Evolutionary conservation across 2,329 filamentous ascomycete genomes (phyloP).

Genomic region (Monilinia vaccinii-corymbosi): DNA sequence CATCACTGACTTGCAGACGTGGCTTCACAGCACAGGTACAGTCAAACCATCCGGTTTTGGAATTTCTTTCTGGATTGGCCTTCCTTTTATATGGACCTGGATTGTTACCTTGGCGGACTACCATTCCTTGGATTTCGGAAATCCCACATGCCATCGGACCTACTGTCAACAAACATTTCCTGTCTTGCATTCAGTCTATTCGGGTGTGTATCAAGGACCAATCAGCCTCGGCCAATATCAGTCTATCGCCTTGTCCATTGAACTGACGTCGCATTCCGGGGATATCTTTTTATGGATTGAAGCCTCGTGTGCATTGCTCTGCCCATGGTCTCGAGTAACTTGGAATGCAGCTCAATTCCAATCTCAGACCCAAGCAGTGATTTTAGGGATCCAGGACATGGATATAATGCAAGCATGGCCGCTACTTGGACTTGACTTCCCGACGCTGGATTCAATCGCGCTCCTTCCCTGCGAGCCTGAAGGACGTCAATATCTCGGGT

Average conservation of each 20-base stretch:
- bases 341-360: neutral
- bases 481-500: neutral
- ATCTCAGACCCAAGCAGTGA: neutral
- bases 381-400: neutral
- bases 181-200: neutral
- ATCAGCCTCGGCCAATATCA: neutral
- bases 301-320: neutral
- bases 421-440: neutral
- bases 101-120: slow-evolving; percentile 1
- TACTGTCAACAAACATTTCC: neutral
- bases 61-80: slow-evolving; percentile 2
- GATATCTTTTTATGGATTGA: neutral
- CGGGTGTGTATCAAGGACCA: slow-evolving; percentile 7
- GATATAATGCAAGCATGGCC: neutral
- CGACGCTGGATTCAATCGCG: neutral
- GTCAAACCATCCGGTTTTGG: slow-evolving; percentile 7
- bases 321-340: neutral
- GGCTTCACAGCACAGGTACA: slow-evolving; percentile 9
- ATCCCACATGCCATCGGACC: neutral
- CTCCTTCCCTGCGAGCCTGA: neutral
- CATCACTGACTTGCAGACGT: slow-evolving; percentile 5
- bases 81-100: neutral
- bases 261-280: neutral
- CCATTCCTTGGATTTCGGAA: neutral
- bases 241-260: neutral